Conservation (phyloP, 1,284 basidiomycete species). For the Ceratobasidium sp. region DNA sequence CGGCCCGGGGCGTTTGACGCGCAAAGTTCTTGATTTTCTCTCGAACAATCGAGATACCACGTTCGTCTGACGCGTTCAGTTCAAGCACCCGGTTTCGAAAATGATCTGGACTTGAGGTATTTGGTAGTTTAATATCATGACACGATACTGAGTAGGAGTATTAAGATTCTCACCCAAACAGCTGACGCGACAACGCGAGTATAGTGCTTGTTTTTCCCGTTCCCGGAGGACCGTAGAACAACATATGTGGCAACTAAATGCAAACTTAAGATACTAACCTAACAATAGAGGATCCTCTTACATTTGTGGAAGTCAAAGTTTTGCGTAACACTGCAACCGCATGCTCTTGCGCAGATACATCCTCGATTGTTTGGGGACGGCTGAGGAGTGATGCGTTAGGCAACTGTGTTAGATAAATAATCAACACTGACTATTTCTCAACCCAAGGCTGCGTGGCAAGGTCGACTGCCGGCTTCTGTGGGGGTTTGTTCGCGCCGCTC, state of each 20-base stretch:
- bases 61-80: slow-evolving; percentile 99
- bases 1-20: slow-evolving; percentile 90
- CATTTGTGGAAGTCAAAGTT: slow-evolving; percentile 93
- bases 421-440: slow-evolving; percentile 88
- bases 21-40: slow-evolving; percentile 99
- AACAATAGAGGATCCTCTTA: slow-evolving; percentile 58
- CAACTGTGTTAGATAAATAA: background rate
- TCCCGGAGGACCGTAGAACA: slow-evolving; percentile 99
- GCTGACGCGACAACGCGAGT: slow-evolving; percentile 91
- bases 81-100: slow-evolving; percentile 95
- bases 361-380: slow-evolving; percentile 97
- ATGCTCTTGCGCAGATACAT: slow-evolving; percentile 97
- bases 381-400: slow-evolving; percentile 61
- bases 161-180: slow-evolving; percentile 82
- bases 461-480: slow-evolving; percentile 63
- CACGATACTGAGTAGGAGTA: slow-evolving; percentile 37
- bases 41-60: slow-evolving; percentile 95
- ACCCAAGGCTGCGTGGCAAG: slow-evolving; percentile 93
- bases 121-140: slow-evolving; percentile 24
- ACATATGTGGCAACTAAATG: slow-evolving; percentile 94
- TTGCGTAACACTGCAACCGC: slow-evolving; percentile 93
- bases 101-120: slow-evolving; percentile 84
- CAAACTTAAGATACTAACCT: background rate
- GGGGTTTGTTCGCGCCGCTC: slow-evolving; percentile 56
- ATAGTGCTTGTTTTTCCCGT: slow-evolving; percentile 99